Evolutionary conservation across 805 yeast genomes (phyloP).

Genomic region (Clavispora vitiphila): DNA sequence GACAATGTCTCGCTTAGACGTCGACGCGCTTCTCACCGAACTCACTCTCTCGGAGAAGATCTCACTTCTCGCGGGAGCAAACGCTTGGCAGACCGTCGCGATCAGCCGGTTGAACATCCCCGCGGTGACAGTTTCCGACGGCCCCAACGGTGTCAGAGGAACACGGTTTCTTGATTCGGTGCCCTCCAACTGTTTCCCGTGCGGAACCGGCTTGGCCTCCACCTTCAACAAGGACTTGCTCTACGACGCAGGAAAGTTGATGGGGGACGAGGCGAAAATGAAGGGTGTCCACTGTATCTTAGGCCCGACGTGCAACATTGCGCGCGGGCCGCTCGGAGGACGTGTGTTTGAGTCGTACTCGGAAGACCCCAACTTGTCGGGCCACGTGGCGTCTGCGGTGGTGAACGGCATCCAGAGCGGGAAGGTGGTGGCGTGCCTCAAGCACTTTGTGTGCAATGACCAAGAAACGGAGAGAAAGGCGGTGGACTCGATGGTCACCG

Average conservation of each 20-base stretch:
- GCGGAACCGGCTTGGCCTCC: slow-evolving; percentile 57
- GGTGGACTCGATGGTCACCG: slow-evolving; percentile 46
- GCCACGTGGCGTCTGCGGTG: slow-evolving; percentile 44
- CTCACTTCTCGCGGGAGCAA: slow-evolving; percentile 31
- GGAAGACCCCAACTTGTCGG: slow-evolving; percentile 52
- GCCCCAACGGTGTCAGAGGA: slow-evolving; percentile 64
- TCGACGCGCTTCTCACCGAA: slow-evolving; percentile 24
- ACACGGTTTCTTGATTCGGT: slow-evolving; percentile 47
- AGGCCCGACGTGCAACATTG: slow-evolving; percentile 46
- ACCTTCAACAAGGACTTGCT: slow-evolving; percentile 51
- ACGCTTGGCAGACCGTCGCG: slow-evolving; percentile 12
- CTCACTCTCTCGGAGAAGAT: slow-evolving; percentile 33
- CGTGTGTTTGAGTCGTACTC: slow-evolving; percentile 58
- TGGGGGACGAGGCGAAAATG: slow-evolving; percentile 51
- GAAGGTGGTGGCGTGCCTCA: slow-evolving; percentile 51
- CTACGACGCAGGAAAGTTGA: slow-evolving; percentile 44
- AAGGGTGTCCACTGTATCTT: slow-evolving; percentile 48
- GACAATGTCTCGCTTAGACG: slow-evolving; percentile 17
- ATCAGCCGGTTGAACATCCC: slow-evolving; percentile 15
- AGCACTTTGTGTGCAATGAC: slow-evolving; percentile 62
- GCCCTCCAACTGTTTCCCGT: slow-evolving; percentile 56
- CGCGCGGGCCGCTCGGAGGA: slow-evolving; percentile 56
- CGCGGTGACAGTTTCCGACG: slow-evolving; percentile 34
- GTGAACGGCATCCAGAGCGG: slow-evolving; percentile 51
- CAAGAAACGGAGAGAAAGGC: slow-evolving; percentile 51